These are phyloP conservation scores for Erodium trifolium DNA, from an alignment of 441 rosid species.

Conservation along the genomic window DNA sequence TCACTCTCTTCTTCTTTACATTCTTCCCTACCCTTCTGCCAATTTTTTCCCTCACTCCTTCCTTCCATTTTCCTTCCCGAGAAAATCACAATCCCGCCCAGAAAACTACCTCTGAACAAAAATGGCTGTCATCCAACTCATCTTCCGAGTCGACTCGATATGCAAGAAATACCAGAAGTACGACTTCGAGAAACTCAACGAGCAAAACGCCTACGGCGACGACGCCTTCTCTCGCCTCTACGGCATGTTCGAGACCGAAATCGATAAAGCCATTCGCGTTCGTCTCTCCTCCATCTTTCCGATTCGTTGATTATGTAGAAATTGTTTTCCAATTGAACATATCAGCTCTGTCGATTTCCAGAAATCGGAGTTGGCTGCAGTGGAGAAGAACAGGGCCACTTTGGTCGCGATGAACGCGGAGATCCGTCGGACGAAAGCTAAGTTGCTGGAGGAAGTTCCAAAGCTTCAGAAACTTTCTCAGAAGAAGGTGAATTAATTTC, in stretches of 20 bases:
- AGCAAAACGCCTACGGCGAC: not conserved
- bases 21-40: too few relatives aligned
- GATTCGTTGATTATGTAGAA: not conserved
- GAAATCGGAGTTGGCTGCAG: not conserved
- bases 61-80: not conserved
- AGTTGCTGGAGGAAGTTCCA: not conserved
- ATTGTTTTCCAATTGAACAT: not conserved
- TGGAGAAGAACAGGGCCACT: not conserved
- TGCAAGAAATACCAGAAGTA: not conserved
- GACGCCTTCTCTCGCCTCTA: slow-evolving; percentile 1
- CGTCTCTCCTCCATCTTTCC: not conserved
- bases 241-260: not conserved
- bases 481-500: not conserved
- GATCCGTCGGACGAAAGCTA: not conserved
- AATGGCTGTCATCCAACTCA: not conserved
- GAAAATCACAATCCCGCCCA: not conserved
- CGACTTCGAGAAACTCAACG: not conserved
- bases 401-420: not conserved
- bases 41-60: too few relatives aligned
- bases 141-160: slow-evolving; percentile 5
- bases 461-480: slow-evolving; percentile 1
- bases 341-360: not conserved
- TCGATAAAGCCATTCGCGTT: not conserved
- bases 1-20: too few relatives aligned
- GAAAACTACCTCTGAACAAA: not conserved